Base-by-base conservation (phyloP, 805 yeast species). In the Jamesozyma hellenica region DNA sequence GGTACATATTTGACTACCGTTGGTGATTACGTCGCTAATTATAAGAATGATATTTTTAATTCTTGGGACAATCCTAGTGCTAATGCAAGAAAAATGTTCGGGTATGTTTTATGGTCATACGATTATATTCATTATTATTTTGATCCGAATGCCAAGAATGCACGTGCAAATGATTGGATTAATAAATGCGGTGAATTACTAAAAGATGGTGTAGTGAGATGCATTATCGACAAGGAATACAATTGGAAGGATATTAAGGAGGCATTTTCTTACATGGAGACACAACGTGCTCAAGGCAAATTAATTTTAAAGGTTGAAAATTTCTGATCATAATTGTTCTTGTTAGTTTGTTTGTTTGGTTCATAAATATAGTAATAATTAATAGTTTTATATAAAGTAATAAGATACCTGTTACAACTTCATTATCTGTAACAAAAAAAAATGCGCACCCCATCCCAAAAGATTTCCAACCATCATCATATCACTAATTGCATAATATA, bases 231-330 rank as follows among this genome's bases (percentile, higher is more conserved):
- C 51, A 64, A 74, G 10, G 70, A 68, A 27, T 73, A 65, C 45
- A 64, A 71, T 17, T 75, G 83, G 68, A 70, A 67, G n/a, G 68
- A 79, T 4, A 70, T 63, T 42, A 48, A 65, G 32, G 62, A 67
- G 13, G 94, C 92, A 1, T 60, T 72, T 38, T 71, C 71, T 3
- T 67, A 66, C 48, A 60, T 82, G 42, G 60, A 59, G 14, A 55
- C 66, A 8, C 74, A 77, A 37, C 68, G 66, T 42, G 75, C 79
- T 7, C 72, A 69, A 41, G 95, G 95, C 28, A 85, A 84, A 56
- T 64, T 85, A 36, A 71, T 85, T n/a, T 41, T 68, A 34, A 53
- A 67, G 32, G 64, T 64, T n/a, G 72, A 68, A 40, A 54, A 55
- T 25, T 68, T 68, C 43, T 68, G 48, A 49, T 27, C 5, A 21